Percentiles rank a stretch among this genome's conserved stretches.
phyloP scores from a whole-genome alignment of 1,284 basidiomycete genomes.

The Kwoniella shivajii region DNA sequence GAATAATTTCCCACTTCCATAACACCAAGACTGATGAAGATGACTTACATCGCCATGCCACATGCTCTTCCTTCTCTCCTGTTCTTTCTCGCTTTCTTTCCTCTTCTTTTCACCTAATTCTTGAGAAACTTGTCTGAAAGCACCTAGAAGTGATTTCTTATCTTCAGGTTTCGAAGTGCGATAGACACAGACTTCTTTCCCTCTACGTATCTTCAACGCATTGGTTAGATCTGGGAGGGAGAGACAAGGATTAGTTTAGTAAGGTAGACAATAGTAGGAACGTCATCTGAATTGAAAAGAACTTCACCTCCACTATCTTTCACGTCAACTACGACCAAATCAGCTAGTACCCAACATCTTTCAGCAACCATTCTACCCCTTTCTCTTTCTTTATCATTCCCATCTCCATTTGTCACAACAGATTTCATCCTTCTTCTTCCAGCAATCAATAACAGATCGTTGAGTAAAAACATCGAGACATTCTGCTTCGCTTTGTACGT shows the following conservation, averaged over 20 bases:
- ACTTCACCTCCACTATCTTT: conserved; percentile 89
- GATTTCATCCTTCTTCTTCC: conserved; percentile 57
- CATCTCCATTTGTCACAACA: conserved; percentile 48
- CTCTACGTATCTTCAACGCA: conserved; percentile 91
- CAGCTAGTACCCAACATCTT: conserved; percentile 84
- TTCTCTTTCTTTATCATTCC: conserved; percentile 62
- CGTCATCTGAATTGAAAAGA: conserved; percentile 18
- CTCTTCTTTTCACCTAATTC: conserved; percentile 83
- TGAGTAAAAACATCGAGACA: conserved; percentile 86
- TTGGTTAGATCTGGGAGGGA: conserved; percentile 82
- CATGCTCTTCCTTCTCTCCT: conserved; percentile 78
- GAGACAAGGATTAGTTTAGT: too few species aligned
- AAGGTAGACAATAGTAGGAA: too few species aligned
- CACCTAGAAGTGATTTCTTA: conserved; percentile 80
- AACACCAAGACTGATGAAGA: too few species aligned
- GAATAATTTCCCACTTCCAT: too few species aligned
- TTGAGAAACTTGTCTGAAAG: conserved; percentile 89
- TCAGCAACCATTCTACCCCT: conserved; percentile 77
- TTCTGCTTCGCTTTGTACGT: conserved; percentile 90
- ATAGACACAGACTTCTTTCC: conserved; percentile 92
- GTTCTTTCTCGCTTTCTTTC: conserved; percentile 88
- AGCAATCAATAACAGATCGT: conserved; percentile 88
- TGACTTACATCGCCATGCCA: conserved; percentile 69
- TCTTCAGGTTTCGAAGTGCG: conserved; percentile 77
- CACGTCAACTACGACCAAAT: conserved; percentile 91